Percentiles rank a stretch among this genome's conserved stretches.
Evolutionary conservation across 2,329 filamentous ascomycete genomes (phyloP).

Genomic region (Arachnomyces sp.): DNA sequence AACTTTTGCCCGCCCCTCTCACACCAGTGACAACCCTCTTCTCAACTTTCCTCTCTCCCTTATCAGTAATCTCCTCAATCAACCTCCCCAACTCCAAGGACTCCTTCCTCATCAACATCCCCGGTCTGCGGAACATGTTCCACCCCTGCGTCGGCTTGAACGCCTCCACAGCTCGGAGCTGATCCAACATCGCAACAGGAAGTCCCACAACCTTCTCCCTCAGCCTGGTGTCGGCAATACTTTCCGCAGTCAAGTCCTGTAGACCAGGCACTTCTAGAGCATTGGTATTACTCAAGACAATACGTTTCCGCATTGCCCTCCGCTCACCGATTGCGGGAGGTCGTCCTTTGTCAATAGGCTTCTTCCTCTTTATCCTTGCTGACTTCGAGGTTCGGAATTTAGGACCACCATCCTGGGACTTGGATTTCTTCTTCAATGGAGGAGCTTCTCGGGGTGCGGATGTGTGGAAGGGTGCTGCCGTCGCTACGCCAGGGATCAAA

Average conservation of each 20-base stretch:
- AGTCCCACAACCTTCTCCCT: constrained; percentile 62
- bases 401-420: constrained; percentile 14
- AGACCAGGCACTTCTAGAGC: constrained; percentile 69
- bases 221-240: constrained; percentile 47
- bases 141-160: constrained; percentile 89
- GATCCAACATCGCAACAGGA: constrained; percentile 62
- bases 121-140: constrained; percentile 75
- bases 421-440: constrained; percentile 43
- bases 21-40: constrained; percentile 64
- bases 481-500: constrained; percentile 36
- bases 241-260: constrained; percentile 49
- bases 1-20: constrained; percentile 74
- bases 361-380: constrained; percentile 39
- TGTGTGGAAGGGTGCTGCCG: constrained; percentile 40
- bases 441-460: constrained; percentile 30
- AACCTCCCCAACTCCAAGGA: constrained; percentile 61
- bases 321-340: constrained; percentile 68
- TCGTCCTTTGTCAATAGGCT: constrained; percentile 38
- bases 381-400: constrained; percentile 33
- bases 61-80: constrained; percentile 49
- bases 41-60: constrained; percentile 28
- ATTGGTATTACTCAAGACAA: constrained; percentile 90
- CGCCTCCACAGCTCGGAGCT: constrained; percentile 71
- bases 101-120: constrained; percentile 68
- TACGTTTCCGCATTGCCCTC: constrained; percentile 76